phyloP scores from a whole-genome alignment of 1,284 basidiomycete species.

The Serendipita sp. region DNA sequence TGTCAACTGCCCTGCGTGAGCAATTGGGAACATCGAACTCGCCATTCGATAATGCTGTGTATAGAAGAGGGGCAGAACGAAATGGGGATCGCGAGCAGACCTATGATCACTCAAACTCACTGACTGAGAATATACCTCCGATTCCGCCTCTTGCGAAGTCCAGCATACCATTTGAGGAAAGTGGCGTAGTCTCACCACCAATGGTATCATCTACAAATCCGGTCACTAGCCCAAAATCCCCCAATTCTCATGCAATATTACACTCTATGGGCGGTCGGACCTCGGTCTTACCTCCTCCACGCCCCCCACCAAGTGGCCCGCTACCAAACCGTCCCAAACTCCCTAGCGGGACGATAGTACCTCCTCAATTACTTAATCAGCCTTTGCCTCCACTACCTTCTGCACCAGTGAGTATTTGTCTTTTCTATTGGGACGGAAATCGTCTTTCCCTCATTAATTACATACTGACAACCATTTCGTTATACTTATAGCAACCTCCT shows the following conservation, averaged over 20 bases:
- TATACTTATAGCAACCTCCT: too few species aligned
- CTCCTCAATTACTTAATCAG: conserved; percentile 41
- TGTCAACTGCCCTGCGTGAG: too few species aligned
- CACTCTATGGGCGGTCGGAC: conserved; percentile 21
- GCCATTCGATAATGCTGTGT: too few species aligned
- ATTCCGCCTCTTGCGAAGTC: too few species aligned
- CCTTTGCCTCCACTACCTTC: conserved; percentile 34
- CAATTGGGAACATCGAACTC: too few species aligned
- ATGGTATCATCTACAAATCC: neutral
- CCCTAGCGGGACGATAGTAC: neutral
- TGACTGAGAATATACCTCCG: too few species aligned
- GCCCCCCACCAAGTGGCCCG: conserved; percentile 46
- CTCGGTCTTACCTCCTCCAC: conserved; percentile 47
- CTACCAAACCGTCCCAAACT: conserved; percentile 45
- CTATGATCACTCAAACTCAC: too few species aligned
- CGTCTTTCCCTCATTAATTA: neutral
- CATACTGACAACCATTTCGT: too few species aligned
- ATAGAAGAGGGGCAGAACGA: too few species aligned
- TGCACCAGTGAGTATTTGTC: conserved; percentile 22
- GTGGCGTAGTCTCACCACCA: neutral
- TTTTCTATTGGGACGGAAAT: conserved; percentile 2
- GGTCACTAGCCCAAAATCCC: neutral
- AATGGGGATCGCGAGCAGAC: too few species aligned
- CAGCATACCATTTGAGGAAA: too few species aligned
- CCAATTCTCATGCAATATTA: neutral